These are phyloP conservation scores for Vitis hybrid DNA, from an alignment of 177 flowering plant species.

Conservation along the genomic window DNA sequence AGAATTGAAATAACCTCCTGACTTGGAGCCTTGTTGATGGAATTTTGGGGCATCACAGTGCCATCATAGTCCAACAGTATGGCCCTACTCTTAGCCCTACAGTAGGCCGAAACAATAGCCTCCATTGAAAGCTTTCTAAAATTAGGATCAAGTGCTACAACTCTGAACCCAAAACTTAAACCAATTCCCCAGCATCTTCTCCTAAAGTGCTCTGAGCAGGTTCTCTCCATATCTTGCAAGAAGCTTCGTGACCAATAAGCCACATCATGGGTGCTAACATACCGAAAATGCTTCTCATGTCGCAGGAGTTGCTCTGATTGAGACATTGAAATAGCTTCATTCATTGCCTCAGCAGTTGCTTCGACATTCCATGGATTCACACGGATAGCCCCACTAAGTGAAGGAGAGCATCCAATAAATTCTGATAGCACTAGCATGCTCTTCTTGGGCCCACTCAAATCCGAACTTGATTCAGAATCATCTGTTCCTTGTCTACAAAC, in stretches of 20 bases:
- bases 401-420: conserved; percentile 48
- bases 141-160: conserved; percentile 44
- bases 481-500: conserved; percentile 58
- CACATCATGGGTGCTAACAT: conserved; percentile 56
- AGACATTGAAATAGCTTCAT: conserved; percentile 45
- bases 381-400: conserved; percentile 48
- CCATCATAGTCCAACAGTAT: conserved; percentile 54
- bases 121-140: conserved; percentile 42
- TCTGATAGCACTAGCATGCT: conserved; percentile 62
- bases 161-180: conserved; percentile 45
- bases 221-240: conserved; percentile 58
- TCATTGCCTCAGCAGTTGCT: conserved; percentile 54
- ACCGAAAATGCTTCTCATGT: conserved; percentile 51
- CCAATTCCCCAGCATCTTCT: conserved; percentile 60
- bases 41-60: conserved; percentile 40
- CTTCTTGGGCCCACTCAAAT: conserved; percentile 30
- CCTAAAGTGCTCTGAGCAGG: conserved; percentile 50
- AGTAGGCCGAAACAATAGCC: conserved; percentile 33
- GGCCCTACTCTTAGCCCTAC: conserved; percentile 35
- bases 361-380: conserved; percentile 66
- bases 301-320: conserved; percentile 51
- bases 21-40: conserved; percentile 36
- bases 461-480: conserved; percentile 27
- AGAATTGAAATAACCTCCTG: conserved; percentile 28
- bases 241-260: conserved; percentile 62